Base-by-base conservation (phyloP, 768 basidiomycete genomes). In the Kwoniella heveanensis region DNA sequence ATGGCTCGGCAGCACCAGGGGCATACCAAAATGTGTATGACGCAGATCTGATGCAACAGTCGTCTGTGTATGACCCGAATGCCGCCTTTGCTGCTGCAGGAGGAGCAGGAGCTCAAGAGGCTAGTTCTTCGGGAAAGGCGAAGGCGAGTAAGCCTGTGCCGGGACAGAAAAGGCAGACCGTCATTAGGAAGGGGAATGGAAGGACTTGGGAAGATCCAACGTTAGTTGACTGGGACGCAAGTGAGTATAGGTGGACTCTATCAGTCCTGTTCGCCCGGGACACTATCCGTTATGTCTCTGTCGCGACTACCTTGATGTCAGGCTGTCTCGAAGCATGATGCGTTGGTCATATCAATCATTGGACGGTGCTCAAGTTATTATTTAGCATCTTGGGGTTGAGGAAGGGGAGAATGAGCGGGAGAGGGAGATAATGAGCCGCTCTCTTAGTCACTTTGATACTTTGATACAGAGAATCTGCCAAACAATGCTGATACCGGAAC, bases 191-290 rank as follows among this genome's bases (percentile, higher is more conserved):
- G 81, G 95, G 94, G 5, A 95, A 85, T 57, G 96, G 96, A 32
- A 94, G 92, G 82, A 88, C 91, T 24, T 99, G 96, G 96, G 96
- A 99, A 80, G 96, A 99, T 79, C 92, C 92, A 81, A 96, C 92
- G 2, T 83, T 99, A 60, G 81, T 97, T 15, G 96, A 99, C 72
- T 99, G 96, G 96, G 96, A 92, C 82, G 90, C 95, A 56, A 87
- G 94, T 96, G 76, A 69, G 90, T 84, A 4, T 7, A 3, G 10
- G n/a, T n/a, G n/a, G n/a, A n/a, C n/a, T n/a, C n/a, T n/a, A n/a
- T n/a, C n/a, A n/a, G n/a, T n/a, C n/a, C n/a, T n/a, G n/a, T n/a
- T n/a, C n/a, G n/a, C n/a, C n/a, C n/a, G n/a, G n/a, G n/a, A n/a
- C n/a, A n/a, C n/a, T n/a, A n/a, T n/a, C n/a, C n/a, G n/a, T n/a